Conservation (phyloP, 2,329 filamentous ascomycete species). For the Arthrobotrys pseudoclavata region DNA sequence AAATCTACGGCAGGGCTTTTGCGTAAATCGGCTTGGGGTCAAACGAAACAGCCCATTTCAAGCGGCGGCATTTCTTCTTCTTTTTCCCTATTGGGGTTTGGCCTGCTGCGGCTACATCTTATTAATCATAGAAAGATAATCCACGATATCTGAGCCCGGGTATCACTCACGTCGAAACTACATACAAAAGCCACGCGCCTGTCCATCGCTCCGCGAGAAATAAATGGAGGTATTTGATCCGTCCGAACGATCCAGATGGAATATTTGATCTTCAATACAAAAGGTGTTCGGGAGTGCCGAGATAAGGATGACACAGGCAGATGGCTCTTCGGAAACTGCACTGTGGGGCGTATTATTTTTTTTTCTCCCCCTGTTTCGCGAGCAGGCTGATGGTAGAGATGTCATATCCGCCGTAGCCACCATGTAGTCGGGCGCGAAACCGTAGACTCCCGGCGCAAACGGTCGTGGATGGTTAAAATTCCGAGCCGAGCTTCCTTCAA, state of each 20-base stretch:
- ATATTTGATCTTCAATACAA: neutral
- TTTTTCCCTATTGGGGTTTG: neutral
- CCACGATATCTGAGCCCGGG: neutral
- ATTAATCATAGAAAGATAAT: constrained; percentile 10
- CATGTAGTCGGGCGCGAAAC: neutral
- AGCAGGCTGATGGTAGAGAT: neutral
- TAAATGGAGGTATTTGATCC: neutral
- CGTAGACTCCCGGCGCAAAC: neutral
- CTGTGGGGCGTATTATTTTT: neutral
- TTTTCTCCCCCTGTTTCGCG: no score
- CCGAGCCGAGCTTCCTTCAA: neutral
- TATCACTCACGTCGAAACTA: constrained; percentile 18
- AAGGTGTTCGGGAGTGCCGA: neutral
- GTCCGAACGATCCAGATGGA: neutral
- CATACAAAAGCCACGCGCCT: constrained; percentile 5
- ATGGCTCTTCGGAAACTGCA: neutral
- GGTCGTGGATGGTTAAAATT: neutral
- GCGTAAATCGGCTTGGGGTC: neutral
- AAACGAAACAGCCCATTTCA: neutral
- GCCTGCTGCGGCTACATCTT: neutral
- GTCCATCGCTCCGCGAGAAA: neutral
- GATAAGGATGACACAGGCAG: neutral
- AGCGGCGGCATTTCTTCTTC: neutral
- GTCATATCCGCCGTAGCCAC: neutral
- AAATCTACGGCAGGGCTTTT: neutral